phyloP scores from a whole-genome alignment of 768 basidiomycete genomes.

The Candolleomyces eurysporus region DNA sequence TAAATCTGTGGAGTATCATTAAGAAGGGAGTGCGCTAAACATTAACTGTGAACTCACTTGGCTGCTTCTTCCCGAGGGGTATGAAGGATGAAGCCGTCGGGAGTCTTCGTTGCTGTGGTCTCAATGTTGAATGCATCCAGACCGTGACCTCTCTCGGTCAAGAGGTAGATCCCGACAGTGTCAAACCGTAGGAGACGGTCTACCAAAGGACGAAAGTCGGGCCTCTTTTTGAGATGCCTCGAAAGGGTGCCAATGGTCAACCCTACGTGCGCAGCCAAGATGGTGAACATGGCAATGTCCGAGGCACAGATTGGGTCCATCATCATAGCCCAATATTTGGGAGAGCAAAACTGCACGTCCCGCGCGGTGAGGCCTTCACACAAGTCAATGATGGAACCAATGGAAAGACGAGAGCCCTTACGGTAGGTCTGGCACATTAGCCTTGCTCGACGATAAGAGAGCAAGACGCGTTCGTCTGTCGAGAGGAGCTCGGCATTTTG shows the following conservation, averaged over 20 bases:
- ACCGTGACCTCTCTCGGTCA: slow-evolving; percentile 58
- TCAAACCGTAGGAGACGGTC: slow-evolving; percentile 52
- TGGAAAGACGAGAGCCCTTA: slow-evolving; percentile 21
- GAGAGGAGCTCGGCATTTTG: slow-evolving; percentile 41
- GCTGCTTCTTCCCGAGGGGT: slow-evolving; percentile 57
- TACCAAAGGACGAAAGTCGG: slow-evolving; percentile 48
- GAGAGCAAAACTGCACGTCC: slow-evolving; percentile 48
- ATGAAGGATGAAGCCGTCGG: slow-evolving; percentile 51
- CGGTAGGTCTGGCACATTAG: slow-evolving; percentile 50
- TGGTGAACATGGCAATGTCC: slow-evolving; percentile 53
- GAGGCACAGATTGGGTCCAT: slow-evolving; percentile 49
- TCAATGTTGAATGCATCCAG: slow-evolving; percentile 62
- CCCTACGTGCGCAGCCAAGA: slow-evolving; percentile 51
- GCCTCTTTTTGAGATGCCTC: slow-evolving; percentile 44
- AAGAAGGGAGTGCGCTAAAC: slow-evolving; percentile 2
- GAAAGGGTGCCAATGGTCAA: slow-evolving; percentile 54
- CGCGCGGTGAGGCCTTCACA: slow-evolving; percentile 39
- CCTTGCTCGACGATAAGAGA: slow-evolving; percentile 50
- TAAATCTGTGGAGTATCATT: slow-evolving; percentile 39
- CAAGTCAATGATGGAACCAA: slow-evolving; percentile 1
- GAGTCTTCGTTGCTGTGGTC: slow-evolving; percentile 53
- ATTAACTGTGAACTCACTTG: slow-evolving; percentile 38
- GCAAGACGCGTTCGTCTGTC: slow-evolving; percentile 42
- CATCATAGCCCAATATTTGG: slow-evolving; percentile 53
- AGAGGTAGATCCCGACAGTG: slow-evolving; percentile 50